Evolutionary conservation across 2,329 filamentous ascomycete species (phyloP).

Genomic region (Sarocladiaceae sp.): DNA sequence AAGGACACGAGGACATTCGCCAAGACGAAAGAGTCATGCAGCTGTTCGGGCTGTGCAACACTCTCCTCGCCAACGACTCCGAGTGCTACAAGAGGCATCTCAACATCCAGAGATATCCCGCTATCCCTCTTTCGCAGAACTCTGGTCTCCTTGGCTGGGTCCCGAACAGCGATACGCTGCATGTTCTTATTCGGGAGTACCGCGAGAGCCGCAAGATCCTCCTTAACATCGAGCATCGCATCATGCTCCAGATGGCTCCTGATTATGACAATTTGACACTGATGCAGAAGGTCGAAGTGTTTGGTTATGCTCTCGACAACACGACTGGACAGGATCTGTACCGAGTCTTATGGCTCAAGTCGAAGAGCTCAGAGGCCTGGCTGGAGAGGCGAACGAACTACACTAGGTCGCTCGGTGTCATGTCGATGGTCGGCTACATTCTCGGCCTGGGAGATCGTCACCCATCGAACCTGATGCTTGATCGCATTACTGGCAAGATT

Average conservation of each 20-base stretch:
- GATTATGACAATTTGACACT: conserved; percentile 98
- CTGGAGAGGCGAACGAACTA: conserved; percentile 98
- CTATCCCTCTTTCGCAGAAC: conserved; percentile 94
- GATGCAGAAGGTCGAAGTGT: conserved; percentile 99
- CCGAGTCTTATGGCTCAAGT: conserved; percentile 96
- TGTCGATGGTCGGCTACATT: conserved; percentile 99
- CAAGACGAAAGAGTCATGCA: conserved; percentile 99
- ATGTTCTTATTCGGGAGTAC: conserved; percentile 95
- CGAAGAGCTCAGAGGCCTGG: conserved; percentile 96
- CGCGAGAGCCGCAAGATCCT: conserved; percentile 95
- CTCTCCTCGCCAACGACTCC: conserved; percentile 83
- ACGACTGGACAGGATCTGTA: conserved; percentile 98
- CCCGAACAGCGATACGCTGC: conserved; percentile 93
- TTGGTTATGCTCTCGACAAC: conserved; percentile 97
- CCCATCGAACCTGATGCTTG: conserved; percentile 95
- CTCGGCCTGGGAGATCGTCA: conserved; percentile 93
- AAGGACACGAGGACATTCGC: conserved; percentile 98
- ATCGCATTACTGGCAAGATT: conserved; percentile 91
- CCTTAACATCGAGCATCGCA: conserved; percentile 97
- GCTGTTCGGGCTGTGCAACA: conserved; percentile 95
- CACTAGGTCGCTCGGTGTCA: conserved; percentile 91
- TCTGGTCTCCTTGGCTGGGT: conserved; percentile 96
- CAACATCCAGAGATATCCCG: conserved; percentile 90
- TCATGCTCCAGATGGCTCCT: conserved; percentile 99
- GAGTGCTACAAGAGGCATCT: conserved; percentile 97